phyloP scores from a whole-genome alignment of 208 protist genomes.

The Crithidia expoeki region DNA sequence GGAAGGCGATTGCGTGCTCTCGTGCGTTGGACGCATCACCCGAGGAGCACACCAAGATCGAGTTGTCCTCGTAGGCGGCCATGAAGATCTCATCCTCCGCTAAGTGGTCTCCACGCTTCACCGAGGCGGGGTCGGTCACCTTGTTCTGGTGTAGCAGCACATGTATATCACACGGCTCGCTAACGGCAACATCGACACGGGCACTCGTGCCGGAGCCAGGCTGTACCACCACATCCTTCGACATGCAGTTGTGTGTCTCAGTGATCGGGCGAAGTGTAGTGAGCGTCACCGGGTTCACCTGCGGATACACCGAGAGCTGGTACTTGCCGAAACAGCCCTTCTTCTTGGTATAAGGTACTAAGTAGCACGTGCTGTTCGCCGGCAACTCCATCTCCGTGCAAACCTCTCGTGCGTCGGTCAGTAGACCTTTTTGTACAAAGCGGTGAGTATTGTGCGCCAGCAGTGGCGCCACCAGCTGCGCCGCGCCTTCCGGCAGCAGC shows the following conservation, averaged over 20 bases:
- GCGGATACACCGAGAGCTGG: slow-evolving; percentile 79
- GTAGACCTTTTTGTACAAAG: slow-evolving; percentile 81
- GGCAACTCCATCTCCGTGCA: slow-evolving; percentile 81
- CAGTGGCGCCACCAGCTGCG: slow-evolving; percentile 66
- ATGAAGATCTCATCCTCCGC: slow-evolving; percentile 62
- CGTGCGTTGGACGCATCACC: slow-evolving; percentile 65
- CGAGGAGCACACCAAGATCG: slow-evolving; percentile 61
- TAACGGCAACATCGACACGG: slow-evolving; percentile 68
- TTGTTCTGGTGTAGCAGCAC: slow-evolving; percentile 76
- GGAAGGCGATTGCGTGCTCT: slow-evolving; percentile 79
- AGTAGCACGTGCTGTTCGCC: slow-evolving; percentile 73
- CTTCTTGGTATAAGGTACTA: slow-evolving; percentile 83
- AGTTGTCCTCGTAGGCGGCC: slow-evolving; percentile 71
- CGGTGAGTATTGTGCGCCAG: slow-evolving; percentile 74
- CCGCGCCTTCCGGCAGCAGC: slow-evolving; percentile 64
- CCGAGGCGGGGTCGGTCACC: slow-evolving; percentile 37
- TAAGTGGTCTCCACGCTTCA: slow-evolving; percentile 54
- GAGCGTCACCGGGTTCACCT: slow-evolving; percentile 74
- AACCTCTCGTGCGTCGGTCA: slow-evolving; percentile 77
- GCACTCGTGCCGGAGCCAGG: slow-evolving; percentile 37
- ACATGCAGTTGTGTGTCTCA: slow-evolving; percentile 55
- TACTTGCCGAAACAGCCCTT: slow-evolving; percentile 67
- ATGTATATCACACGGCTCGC: slow-evolving; percentile 77
- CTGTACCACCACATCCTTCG: slow-evolving; percentile 31
- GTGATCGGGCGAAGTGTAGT: slow-evolving; percentile 69